Evolutionary conservation across 768 basidiomycete genomes (phyloP), one percentile per base, ranked within the genome.

Genomic region (Lactarius deliciosus): DNA sequence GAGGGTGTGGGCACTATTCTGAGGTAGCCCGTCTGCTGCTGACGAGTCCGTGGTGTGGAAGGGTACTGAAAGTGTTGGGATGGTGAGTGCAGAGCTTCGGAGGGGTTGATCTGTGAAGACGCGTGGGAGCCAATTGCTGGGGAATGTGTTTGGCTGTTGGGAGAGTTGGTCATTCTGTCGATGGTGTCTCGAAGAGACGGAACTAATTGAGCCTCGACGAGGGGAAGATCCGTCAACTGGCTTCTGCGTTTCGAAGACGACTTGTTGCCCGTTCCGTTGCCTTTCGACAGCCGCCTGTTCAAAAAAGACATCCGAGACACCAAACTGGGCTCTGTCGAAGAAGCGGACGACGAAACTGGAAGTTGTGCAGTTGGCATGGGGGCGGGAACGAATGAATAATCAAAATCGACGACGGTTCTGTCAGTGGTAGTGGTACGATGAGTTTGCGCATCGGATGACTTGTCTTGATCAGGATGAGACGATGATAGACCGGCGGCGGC

Each of bases 101-200:
- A 53, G 50, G n/a, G 47, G 41, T 43, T 65, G 18, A 57, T 65
- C 4, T 30, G 50, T 18, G 47, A 54, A 16, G 28, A 16, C 3
- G 60, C 16, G 38, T 50, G 28, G 22, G 55, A 22, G 8, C 20
- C 28, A 16, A 22, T 64, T 32, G 47, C n/a, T 38, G 22, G 68
- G 55, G 41, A 63, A 22, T 61, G 63, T 15, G 41, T 65, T 55
- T 30, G 30, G 34, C 41, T 57, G 58, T 55, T 66, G 16, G 70
- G 64, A 9, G 74, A 72, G 32, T 72, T 72, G 2, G 90, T 91
- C 90, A 91, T 92, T 56, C 85, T 83, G 70, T 87, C 83, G 43
- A 92, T 82, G 0, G 90, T 92, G 64, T 91, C 89, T 50, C 84
- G 81, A 41, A 92, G 78, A 20, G 88, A 87, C 10, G 90, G 90